Evolutionary conservation across 768 basidiomycete species (phyloP).

Genomic region (Clitopilus passeckerianus): DNA sequence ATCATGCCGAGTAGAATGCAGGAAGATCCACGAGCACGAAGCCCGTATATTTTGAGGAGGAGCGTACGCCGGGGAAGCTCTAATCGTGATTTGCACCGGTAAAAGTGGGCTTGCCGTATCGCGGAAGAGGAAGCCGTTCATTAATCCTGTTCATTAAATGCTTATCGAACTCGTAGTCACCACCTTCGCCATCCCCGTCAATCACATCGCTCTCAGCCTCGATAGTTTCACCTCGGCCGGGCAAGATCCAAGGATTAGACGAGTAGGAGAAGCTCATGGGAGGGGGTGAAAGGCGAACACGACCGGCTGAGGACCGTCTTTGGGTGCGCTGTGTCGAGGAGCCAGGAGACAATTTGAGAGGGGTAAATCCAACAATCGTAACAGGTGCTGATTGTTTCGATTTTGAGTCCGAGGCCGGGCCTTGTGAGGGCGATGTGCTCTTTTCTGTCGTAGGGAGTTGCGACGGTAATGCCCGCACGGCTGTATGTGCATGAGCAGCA

Average conservation of each 20-base stretch:
- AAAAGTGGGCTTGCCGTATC: slow-evolving; percentile 16
- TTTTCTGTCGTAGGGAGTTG: neutral
- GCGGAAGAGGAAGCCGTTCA: slow-evolving; percentile 25
- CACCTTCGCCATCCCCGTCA: slow-evolving; percentile 20
- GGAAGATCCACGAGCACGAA: neutral
- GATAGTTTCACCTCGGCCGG: slow-evolving; percentile 22
- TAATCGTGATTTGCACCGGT: slow-evolving; percentile 1
- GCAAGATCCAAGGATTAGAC: slow-evolving; percentile 30
- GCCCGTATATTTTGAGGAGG: neutral
- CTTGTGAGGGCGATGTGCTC: neutral
- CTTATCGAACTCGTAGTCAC: slow-evolving; percentile 32
- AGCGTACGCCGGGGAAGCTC: neutral
- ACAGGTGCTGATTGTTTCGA: slow-evolving; percentile 11
- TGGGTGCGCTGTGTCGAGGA: slow-evolving; percentile 9
- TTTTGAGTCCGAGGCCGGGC: neutral
- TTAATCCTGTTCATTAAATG: slow-evolving; percentile 37
- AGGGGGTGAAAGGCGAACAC: slow-evolving; percentile 22
- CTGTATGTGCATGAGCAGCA: neutral
- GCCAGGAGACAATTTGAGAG: slow-evolving; percentile 21
- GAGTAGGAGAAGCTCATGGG: slow-evolving; percentile 29
- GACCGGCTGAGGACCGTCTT: slow-evolving; percentile 5
- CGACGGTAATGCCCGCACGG: neutral
- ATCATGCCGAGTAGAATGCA: neutral
- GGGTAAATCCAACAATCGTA: slow-evolving; percentile 33
- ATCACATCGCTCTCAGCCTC: slow-evolving; percentile 28